phyloP scores from a whole-genome alignment of 331 rosid genomes.

The Cydonia oblonga region DNA sequence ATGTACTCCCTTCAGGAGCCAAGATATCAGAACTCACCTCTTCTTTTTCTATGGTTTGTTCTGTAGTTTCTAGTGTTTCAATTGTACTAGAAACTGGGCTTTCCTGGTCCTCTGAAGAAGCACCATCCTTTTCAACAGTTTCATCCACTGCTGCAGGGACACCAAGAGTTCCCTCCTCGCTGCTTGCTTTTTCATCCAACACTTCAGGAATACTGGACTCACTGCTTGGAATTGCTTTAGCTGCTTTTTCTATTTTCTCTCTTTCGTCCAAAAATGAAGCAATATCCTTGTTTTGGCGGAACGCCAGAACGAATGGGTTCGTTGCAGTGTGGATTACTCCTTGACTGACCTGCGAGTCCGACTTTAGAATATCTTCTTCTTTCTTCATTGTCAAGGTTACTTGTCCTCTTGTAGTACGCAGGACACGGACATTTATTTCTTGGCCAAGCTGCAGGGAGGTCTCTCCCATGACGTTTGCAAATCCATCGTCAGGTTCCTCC shows the following conservation, averaged over 20 bases:
- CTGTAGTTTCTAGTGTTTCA: constrained; percentile 4
- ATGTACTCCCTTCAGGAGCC: constrained; percentile 24
- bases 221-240: constrained; percentile 19
- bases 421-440: constrained; percentile 72
- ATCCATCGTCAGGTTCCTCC: constrained; percentile 70
- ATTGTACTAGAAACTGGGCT: constrained; percentile 18
- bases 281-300: constrained; percentile 78
- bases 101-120: constrained; percentile 16
- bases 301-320: constrained; percentile 82
- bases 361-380: constrained; percentile 45
- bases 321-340: constrained; percentile 59
- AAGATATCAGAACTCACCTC: constrained; percentile 28
- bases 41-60: constrained; percentile 24
- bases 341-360: constrained; percentile 29
- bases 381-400: constrained; percentile 94
- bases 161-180: constrained; percentile 13
- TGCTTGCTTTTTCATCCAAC: constrained; percentile 28
- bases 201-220: constrained; percentile 24
- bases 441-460: constrained; percentile 62
- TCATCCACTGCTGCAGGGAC: constrained; percentile 23
- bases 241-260: constrained; percentile 39
- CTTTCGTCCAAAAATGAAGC: constrained; percentile 73
- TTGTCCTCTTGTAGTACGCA: constrained; percentile 70
- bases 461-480: constrained; percentile 67
- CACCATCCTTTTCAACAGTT: constrained; percentile 19